phyloP scores from a whole-genome alignment of 306 rosid genomes.

The Mimosa pudica region DNA sequence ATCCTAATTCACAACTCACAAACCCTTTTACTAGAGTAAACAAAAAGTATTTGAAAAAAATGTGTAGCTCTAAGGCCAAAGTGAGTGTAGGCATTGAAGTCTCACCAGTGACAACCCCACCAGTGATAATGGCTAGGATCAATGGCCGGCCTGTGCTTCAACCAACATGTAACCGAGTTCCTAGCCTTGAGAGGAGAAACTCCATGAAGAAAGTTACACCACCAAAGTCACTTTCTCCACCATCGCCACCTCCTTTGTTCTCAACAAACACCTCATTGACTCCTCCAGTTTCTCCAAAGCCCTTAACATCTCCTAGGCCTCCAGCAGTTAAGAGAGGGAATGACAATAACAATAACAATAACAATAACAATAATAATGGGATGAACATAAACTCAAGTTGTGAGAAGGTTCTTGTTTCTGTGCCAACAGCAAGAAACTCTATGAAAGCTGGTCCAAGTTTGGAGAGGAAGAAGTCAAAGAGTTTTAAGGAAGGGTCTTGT shows the following conservation, averaged over 20 bases:
- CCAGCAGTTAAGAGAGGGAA: slow-evolving; percentile 69
- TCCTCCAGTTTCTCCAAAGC: slow-evolving; percentile 73
- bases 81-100: slow-evolving; percentile 55
- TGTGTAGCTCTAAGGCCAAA: slow-evolving; percentile 79
- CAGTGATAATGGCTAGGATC: slow-evolving; percentile 49
- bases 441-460: slow-evolving; percentile 53
- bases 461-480: slow-evolving; percentile 89
- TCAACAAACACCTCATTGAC: slow-evolving; percentile 49
- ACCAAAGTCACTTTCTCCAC: slow-evolving; percentile 53
- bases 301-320: slow-evolving; percentile 47
- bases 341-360: slow-evolving; percentile 47
- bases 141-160: slow-evolving; percentile 87
- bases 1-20: not conserved
- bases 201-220: slow-evolving; percentile 61
- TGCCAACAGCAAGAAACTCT: slow-evolving; percentile 43
- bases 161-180: slow-evolving; percentile 80
- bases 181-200: slow-evolving; percentile 65
- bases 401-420: slow-evolving; percentile 53
- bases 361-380: slow-evolving; percentile 35
- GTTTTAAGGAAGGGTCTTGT: slow-evolving; percentile 65
- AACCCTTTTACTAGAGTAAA: too few species aligned
- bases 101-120: slow-evolving; percentile 29
- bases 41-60: slow-evolving; percentile 6
- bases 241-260: slow-evolving; percentile 35
- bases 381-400: slow-evolving; percentile 58